Conservation (phyloP, 352 stramenopile species). For the Phytophthora sp. region DNA sequence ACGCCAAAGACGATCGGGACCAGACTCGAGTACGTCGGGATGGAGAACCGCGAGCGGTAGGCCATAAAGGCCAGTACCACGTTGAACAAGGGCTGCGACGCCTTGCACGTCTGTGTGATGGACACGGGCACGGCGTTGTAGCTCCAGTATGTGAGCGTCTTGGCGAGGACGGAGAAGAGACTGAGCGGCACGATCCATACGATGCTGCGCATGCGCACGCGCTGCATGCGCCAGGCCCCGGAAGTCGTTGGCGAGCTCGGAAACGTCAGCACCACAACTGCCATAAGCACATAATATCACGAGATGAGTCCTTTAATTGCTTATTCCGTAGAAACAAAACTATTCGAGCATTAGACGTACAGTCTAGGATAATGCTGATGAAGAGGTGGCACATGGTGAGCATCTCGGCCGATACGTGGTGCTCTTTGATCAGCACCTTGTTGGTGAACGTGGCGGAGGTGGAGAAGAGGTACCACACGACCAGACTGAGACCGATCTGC, state of each 20-base stretch:
- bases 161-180: constrained; percentile 80
- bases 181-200: constrained; percentile 83
- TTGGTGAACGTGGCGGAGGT: constrained; percentile 84
- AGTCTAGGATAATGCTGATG: constrained; percentile 78
- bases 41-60: constrained; percentile 79
- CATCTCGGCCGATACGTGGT: constrained; percentile 85
- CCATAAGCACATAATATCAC: constrained; percentile 10
- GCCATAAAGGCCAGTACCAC: constrained; percentile 77
- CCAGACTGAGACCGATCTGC: constrained; percentile 44
- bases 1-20: constrained; percentile 85
- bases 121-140: constrained; percentile 86
- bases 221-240: constrained; percentile 69
- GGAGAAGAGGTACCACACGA: constrained; percentile 87
- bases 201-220: constrained; percentile 64
- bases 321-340: no score
- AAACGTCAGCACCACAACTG: constrained; percentile 81
- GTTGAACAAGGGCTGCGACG: constrained; percentile 89
- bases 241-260: constrained; percentile 48
- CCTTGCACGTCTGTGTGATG: constrained; percentile 88
- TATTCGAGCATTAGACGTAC: no score
- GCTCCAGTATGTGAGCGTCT: constrained; percentile 90
- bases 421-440: constrained; percentile 87
- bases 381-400: constrained; percentile 88
- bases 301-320: no score
- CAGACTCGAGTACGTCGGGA: constrained; percentile 78